A percentile compares a stretch with the other conserved stretches of the same genome.
Evolutionary conservation across 1,284 basidiomycete species (phyloP).

Genomic region (Meira nashicola): DNA sequence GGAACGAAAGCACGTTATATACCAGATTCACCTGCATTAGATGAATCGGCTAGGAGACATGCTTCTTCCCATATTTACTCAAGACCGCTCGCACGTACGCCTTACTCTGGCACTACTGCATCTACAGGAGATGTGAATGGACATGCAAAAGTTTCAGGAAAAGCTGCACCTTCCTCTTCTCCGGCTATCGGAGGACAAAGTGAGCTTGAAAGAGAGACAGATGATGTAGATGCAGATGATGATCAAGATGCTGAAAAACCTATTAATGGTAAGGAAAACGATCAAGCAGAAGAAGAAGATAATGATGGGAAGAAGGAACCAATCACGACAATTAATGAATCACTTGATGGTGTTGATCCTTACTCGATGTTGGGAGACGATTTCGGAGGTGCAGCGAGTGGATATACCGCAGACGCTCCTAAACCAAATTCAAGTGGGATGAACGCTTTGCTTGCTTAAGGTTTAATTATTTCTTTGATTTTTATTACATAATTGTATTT

Average conservation of each 20-base stretch:
- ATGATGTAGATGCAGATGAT: slow-evolving; percentile 14
- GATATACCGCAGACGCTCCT: slow-evolving; percentile 16
- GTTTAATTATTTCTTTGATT: not conserved
- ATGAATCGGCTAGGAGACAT: slow-evolving; percentile 31
- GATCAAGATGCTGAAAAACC: slow-evolving; percentile 10
- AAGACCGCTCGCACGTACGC: slow-evolving; percentile 18
- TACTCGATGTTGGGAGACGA: slow-evolving; percentile 25
- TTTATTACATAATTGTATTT: not conserved
- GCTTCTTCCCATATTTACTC: slow-evolving; percentile 41
- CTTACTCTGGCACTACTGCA: not conserved
- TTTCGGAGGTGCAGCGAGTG: slow-evolving; percentile 12
- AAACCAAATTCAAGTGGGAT: slow-evolving; percentile 4
- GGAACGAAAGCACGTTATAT: slow-evolving; percentile 31
- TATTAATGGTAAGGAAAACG: not conserved
- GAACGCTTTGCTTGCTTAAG: slow-evolving; percentile 15
- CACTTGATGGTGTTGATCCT: slow-evolving; percentile 13
- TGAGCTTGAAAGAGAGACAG: slow-evolving; percentile 2
- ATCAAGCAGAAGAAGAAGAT: too few species aligned
- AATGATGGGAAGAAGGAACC: slow-evolving; percentile 13
- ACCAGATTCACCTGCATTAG: slow-evolving; percentile 24
- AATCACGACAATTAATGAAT: not conserved
- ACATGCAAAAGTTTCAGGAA: not conserved
- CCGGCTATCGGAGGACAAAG: not conserved
- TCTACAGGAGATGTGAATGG: not conserved
- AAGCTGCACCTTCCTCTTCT: not conserved